Evolutionary conservation across 1,139 yeast genomes (phyloP), one percentile per base, ranked within the genome.

Genomic region (Yamadazyma trypodendri): DNA sequence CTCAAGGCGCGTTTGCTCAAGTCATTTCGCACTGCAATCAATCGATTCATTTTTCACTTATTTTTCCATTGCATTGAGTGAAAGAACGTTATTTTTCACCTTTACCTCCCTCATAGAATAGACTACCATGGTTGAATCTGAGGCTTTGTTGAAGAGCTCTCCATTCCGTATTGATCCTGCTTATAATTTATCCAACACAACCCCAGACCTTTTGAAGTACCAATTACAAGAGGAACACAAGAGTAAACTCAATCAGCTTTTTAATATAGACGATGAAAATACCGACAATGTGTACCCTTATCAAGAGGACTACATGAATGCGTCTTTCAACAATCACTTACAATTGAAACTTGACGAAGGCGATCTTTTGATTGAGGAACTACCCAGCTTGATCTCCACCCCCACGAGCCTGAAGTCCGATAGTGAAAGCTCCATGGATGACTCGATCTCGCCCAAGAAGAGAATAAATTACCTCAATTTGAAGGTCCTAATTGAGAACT

Each of bases 181-280:
- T 16, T 46, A 45, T 32, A 42, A 43, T 24, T 40, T 49, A 24
- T 34, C 47, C 6, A 42, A 46, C 25, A 49, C 52, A 9, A 69
- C 75, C 1, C 65, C 72, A 0, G 76, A 71, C 3, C 55, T 70
- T 22, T 60, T 71, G 41, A 69, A 68, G 48, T 70, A 68, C 41
- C 76, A 70, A 49, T 57, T 71, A 28, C 73, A 67, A 48, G 73
- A 71, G 43, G 73, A 69, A 44, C 57, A 63, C 42, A 54, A 71
- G 30, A 48, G 45, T 34, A 60, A 60, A 34, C 34, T 63, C 35
- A 47, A 46, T 23, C 68, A 61, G 28, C 45, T 61, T 22, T 43
- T 38, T 17, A 34, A 28, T 34, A 4, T 20, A 9, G 37, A 31
- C 11, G 34, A 27, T 12, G 13, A 28, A 12, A 5, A 4, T 7